phyloP scores from a whole-genome alignment of 768 basidiomycete species.

The Tricholoma bakamatsutake region DNA sequence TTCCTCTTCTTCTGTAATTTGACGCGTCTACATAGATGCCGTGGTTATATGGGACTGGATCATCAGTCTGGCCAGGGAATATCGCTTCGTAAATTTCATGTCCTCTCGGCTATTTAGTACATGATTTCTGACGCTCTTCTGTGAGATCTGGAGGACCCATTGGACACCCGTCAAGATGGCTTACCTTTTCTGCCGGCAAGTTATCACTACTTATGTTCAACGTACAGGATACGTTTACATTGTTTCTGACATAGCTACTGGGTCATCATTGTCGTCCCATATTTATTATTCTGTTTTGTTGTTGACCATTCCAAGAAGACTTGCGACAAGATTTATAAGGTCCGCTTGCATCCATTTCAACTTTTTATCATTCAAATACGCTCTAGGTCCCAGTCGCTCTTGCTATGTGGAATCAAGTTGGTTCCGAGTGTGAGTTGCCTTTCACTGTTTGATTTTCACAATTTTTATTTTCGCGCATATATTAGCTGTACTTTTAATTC shows the following conservation, averaged over 20 bases:
- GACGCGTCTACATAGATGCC: slow-evolving; percentile 47
- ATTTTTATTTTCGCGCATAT: slow-evolving; percentile 14
- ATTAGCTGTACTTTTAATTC: slow-evolving; percentile 71
- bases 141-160: slow-evolving; percentile 72
- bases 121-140: slow-evolving; percentile 15
- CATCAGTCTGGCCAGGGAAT: slow-evolving; percentile 71
- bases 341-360: slow-evolving; percentile 13
- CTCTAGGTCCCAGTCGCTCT: slow-evolving; percentile 70
- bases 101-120: slow-evolving; percentile 13
- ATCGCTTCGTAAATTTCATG: slow-evolving; percentile 54
- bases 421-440: slow-evolving; percentile 57
- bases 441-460: slow-evolving; percentile 6
- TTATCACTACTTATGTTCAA: slow-evolving; percentile 14
- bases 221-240: slow-evolving; percentile 7
- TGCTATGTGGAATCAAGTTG: slow-evolving; percentile 86
- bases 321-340: slow-evolving; percentile 70
- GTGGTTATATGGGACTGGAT: slow-evolving; percentile 85
- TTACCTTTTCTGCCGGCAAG: slow-evolving; percentile 79
- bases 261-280: slow-evolving; percentile 77
- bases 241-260: slow-evolving; percentile 49
- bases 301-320: slow-evolving; percentile 57
- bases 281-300: slow-evolving; percentile 72
- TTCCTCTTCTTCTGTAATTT: slow-evolving; percentile 24
- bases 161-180: slow-evolving; percentile 84
- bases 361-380: not conserved